Conservation (phyloP, 2,329 filamentous ascomycete species). For the Cadophora sp. region DNA sequence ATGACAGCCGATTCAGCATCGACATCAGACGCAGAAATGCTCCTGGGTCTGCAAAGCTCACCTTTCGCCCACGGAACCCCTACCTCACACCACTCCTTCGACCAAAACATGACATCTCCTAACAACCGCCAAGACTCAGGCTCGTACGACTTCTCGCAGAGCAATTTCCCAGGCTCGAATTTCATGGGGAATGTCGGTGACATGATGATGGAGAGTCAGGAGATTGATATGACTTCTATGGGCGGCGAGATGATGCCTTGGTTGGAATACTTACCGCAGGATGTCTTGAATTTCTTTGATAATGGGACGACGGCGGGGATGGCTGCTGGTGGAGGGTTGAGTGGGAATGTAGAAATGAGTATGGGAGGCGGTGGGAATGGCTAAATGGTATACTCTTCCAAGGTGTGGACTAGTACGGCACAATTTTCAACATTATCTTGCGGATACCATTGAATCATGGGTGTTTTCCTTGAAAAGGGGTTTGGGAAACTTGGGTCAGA, state of each 20-base stretch:
- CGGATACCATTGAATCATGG: neutral
- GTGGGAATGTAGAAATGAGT: constrained; percentile 6
- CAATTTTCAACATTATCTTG: neutral
- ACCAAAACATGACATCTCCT: constrained; percentile 29
- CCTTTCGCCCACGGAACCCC: constrained; percentile 40
- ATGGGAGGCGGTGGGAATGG: neutral
- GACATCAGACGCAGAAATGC: constrained; percentile 54
- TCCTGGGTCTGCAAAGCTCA: constrained; percentile 55
- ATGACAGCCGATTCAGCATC: constrained; percentile 46
- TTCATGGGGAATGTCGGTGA: constrained; percentile 44
- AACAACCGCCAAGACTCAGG: constrained; percentile 16
- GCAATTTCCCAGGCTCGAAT: constrained; percentile 25
- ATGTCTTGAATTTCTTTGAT: constrained; percentile 65
- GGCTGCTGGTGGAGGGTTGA: neutral
- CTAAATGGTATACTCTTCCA: neutral
- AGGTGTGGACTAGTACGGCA: neutral
- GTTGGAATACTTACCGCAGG: constrained; percentile 75
- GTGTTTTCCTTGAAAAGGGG: neutral
- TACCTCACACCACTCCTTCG: constrained; percentile 23
- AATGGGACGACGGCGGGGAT: constrained; percentile 12
- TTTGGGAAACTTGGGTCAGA: neutral
- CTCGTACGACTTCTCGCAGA: constrained; percentile 32
- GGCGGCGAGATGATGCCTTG: constrained; percentile 76
- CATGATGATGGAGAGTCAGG: constrained; percentile 78
- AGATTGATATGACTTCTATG: constrained; percentile 75